Conservation (phyloP, 192 early-diverging fungal species). For the Coemansia sp. region DNA sequence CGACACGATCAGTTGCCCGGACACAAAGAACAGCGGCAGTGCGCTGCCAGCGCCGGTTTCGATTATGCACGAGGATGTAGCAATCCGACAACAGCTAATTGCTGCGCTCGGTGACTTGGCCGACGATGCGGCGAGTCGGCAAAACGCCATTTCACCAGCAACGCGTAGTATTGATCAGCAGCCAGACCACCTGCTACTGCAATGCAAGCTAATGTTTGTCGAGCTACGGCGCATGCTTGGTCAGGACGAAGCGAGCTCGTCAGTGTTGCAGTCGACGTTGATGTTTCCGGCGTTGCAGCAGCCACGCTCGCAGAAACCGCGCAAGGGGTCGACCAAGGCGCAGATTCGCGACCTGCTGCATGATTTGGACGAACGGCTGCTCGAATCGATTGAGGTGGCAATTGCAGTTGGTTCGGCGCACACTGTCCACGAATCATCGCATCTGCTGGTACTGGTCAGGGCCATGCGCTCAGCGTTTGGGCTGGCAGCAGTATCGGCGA, state of each 20-base stretch:
- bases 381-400: conserved; percentile 6
- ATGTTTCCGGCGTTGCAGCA: conserved; percentile 24
- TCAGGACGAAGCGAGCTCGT: conserved; percentile 3
- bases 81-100: conserved; percentile 15
- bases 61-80: conserved; percentile 22
- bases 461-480: conserved; percentile 23
- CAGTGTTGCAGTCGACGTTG: conserved; percentile 22
- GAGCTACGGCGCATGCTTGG: conserved; percentile 17
- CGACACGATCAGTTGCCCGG: too few relatives aligned
- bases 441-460: conserved; percentile 25
- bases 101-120: not conserved
- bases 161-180: conserved; percentile 25
- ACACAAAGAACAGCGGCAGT: not conserved
- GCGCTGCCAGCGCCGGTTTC: not conserved
- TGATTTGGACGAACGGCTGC: conserved; percentile 22
- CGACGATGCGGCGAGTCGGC: not conserved
- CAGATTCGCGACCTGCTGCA: conserved; percentile 10
- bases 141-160: not conserved
- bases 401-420: conserved; percentile 34
- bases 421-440: conserved; percentile 27
- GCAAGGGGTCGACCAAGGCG: conserved; percentile 25
- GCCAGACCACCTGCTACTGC: conserved; percentile 27
- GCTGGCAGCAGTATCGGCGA: not conserved
- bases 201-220: conserved; percentile 18
- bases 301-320: conserved; percentile 19